Evolutionary conservation across 176 grass and related monocot species (phyloP), one percentile per base, ranked within the genome.

Genomic region (Paspalum vaginatum): DNA sequence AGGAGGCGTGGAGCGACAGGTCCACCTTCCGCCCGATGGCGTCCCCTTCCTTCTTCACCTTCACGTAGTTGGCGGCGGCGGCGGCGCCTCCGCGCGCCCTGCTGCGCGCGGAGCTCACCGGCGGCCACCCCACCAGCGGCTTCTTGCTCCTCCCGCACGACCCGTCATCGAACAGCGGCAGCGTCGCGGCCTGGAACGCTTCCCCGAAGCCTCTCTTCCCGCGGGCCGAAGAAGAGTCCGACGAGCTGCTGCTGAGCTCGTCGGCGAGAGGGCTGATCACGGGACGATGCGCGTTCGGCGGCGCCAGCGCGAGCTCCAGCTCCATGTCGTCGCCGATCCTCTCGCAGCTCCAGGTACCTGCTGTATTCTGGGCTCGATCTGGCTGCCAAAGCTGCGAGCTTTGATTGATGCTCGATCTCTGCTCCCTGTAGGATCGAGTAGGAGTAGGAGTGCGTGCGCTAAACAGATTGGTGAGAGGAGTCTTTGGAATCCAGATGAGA

Each of bases 21-120:
- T 92, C 81, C 25, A 94, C 61, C 83, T 98, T 98, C 95, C 95
- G 89, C 38, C 95, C 95, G 73, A 98, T 94, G 80, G 90, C 77
- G 18, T 83, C 85, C 12, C 95, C 95, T 64, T 94, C 92, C 92
- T 92, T 98, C 78, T 83, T 85, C 63, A 98, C 95, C 89, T 98
- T 98, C 14, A 98, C 92, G 81, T 92, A 92, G 71, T 54, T 89
- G 2, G 48, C 83, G 24, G 13, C 83, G 24, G 41, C 83, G 24
- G 13, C 79, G 18, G 41, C 87, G 3, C 27, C 82, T 27, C 24
- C 81, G 51, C 75, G 57, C 24, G 72, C 53, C 56, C 89, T 70
- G 76, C 75, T 77, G 56, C 87, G 83, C 49, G 87, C 79, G 9
- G 66, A 72, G 84, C 89, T 94, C 70, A 98, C 77, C 67, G 92